A percentile compares a stretch with the other conserved stretches of the same genome.
Evolutionary conservation across 306 rosid genomes (phyloP).

Genomic region (Gillenia trifoliata): DNA sequence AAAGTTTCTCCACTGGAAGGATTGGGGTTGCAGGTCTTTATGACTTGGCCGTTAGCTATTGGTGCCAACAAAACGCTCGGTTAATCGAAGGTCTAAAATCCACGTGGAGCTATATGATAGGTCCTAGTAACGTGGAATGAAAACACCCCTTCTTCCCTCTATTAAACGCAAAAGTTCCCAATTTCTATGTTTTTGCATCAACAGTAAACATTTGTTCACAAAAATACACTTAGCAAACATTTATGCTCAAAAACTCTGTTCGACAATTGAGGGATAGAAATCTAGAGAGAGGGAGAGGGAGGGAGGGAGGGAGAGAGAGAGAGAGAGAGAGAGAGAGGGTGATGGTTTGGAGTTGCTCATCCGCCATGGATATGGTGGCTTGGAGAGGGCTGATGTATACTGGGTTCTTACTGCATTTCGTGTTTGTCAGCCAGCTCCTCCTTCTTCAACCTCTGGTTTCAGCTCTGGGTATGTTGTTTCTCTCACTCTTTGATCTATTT

Average conservation of each 20-base stretch:
- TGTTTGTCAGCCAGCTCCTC: constrained; percentile 64
- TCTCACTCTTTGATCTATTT: constrained; percentile 25
- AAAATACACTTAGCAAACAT: not conserved
- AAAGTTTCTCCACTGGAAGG: too few species aligned
- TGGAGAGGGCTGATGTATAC: constrained; percentile 62
- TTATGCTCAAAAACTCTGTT: not conserved
- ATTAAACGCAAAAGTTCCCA: not conserved
- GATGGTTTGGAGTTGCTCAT: constrained; percentile 27
- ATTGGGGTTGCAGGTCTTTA: too few species aligned
- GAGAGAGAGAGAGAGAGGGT: constrained; percentile 19
- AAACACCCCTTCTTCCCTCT: not conserved
- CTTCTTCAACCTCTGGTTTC: constrained; percentile 92
- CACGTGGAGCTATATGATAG: constrained; percentile 37
- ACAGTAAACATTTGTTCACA: not conserved
- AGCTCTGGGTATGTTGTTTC: constrained; percentile 51
- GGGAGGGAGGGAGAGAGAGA: constrained; percentile 4
- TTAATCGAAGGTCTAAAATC: not conserved
- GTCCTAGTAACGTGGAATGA: constrained; percentile 45
- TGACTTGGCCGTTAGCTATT: constrained; percentile 13
- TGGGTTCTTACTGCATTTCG: constrained; percentile 64
- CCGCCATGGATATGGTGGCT: constrained; percentile 50
- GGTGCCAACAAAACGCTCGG: not conserved
- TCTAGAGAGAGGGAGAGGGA: constrained; percentile 9
- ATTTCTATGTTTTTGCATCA: not conserved
- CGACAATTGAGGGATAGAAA: not conserved